Evolutionary conservation across 140 eudicot genomes (phyloP), one percentile per base, ranked within the genome.

Genomic region (Erigeron philadelphicus): DNA sequence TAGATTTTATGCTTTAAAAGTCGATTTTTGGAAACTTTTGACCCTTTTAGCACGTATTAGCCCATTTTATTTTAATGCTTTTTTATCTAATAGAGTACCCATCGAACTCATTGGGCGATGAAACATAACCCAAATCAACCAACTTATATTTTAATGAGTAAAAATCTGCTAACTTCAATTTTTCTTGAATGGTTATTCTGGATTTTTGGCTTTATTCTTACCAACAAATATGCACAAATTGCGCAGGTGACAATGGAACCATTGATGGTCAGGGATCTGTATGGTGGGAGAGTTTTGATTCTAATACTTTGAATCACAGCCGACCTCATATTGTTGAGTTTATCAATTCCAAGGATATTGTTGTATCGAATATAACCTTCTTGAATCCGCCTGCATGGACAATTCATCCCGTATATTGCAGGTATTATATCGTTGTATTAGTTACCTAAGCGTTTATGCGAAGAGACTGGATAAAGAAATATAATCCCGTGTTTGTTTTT

Each of bases 251-350:
- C 48, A 86, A 89, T 76, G 98, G 96, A 45, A 93, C 98, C 60
- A 85, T 93, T 40, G 96, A 93, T 75, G 98, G 98, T 7, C 98
- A 93, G 61, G 98, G 98, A 70, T 88, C 85, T 8, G 75, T 84
- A 54, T 93, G 98, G 98, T 93, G 98, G 98, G 84, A 93, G 41
- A 76, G 66, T 64, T 81, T 79, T 49, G 54, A 67, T 47, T 69
- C 85, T 45, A 82, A 80, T 81, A 84, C 88, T 7, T 74, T 89
- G 75, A 88, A 87, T 68, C 71, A 89, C 61, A 93, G 90, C 53
- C 83, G 98, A 8, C 98, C 98, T 43, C 93, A 86, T 80, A 83
- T 93, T 17, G 90, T 93, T 0, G 98, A 93, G 73, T 72, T 93
- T 54, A 76, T 93, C 41, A 70, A 81, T 59, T 89, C 98, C 6